Base-by-base conservation (phyloP, 768 basidiomycete genomes). In the Mycena indigotica region DNA sequence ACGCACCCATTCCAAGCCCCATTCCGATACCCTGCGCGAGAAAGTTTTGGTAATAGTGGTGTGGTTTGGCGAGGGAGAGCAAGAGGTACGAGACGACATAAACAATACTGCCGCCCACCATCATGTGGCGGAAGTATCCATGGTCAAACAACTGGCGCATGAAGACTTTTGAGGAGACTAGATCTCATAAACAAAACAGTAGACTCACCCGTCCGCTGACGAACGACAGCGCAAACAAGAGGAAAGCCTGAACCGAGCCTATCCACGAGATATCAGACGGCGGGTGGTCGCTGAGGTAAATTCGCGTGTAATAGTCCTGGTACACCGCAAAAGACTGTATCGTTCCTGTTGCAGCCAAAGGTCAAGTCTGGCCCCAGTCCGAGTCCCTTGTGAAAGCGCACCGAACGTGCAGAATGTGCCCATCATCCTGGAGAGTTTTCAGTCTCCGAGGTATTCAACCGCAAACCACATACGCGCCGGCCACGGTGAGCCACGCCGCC, bases 1-100 rank as follows among this genome's bases (percentile, higher is more conserved):
- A n/a, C n/a, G n/a, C 57, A n/a, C 69, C 71, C 53, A 70, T 69
- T 13, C 68, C 71, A 35, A 72, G 58, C 16, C 71, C 71, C 71
- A 72, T 72, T 3, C 69, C 70, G n/a, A 21, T 13, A 48, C 46
- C 46, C 23, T 70, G 66, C 2, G 65, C 55, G 15, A 70, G 63
- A 55, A 66, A 70, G n/a, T 64, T 63, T 56, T 70, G 69, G 28
- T 65, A 70, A 28, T 60, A 66, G 2, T 60, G 60, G 41, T 70
- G 57, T n/a, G 62, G 61, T 32, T 66, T 41, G 35, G 63, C 63
- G 28, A 70, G 52, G 13, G 69, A 70, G 13, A 70, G 56, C 60
- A 69, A 66, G 65, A 67, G 64, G 25, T 66, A 63, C 62, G 62
- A 63, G 32, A 63, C 59, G 28, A 63, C 45, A n/a, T 49, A 63